Base-by-base conservation (phyloP, 108 stramenopile species). In the Cyclotella atomus region DNA sequence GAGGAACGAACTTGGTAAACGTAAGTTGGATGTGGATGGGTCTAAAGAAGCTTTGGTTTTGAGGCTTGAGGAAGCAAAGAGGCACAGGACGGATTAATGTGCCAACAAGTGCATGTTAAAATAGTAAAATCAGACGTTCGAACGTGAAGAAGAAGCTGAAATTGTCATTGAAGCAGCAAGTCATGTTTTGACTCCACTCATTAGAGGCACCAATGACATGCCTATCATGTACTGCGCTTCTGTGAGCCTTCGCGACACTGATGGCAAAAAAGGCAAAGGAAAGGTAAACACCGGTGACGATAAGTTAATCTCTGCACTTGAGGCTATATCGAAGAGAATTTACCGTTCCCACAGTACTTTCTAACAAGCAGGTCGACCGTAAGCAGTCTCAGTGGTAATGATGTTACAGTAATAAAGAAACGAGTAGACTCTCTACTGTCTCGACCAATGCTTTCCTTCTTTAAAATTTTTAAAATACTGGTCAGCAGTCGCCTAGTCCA, bases 221-320 rank as follows among this genome's bases (percentile, higher is more conserved):
- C 43, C 77, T 9, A 64, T 79, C 0, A 79, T 79, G 77, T 50
- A 41, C 24, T 66, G 47, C 15, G 77, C 77, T 10, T 65, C 71
- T 44, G 68, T 79, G 2, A 35, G 71, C 43, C 43, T 79, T 29
- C 47, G 46, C 14, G 64, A 47, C n/a, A 59, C 21, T 25, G 55
- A 45, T 15, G 38, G 49, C 41, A 71, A 77, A 33, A 55, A 50
- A 57, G 57, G 59, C 6, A 61, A 44, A 43, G 55, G 55, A 17
- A 77, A 70, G 38, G 36, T 33, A 17, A 65, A 65, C 61, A 65
- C 43, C 21, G 57, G 57, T 12, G 71, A 73, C 25, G 77, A 79
- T 35, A 78, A 78, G 33, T 53, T 78, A 15, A 66, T 69, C 44
- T 64, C 52, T 46, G 77, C 77, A 14, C 56, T 78, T 0, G 43